These are phyloP conservation scores for Ceriops tagal DNA, from an alignment of 345 rosid genomes.

Conservation along the genomic window DNA sequence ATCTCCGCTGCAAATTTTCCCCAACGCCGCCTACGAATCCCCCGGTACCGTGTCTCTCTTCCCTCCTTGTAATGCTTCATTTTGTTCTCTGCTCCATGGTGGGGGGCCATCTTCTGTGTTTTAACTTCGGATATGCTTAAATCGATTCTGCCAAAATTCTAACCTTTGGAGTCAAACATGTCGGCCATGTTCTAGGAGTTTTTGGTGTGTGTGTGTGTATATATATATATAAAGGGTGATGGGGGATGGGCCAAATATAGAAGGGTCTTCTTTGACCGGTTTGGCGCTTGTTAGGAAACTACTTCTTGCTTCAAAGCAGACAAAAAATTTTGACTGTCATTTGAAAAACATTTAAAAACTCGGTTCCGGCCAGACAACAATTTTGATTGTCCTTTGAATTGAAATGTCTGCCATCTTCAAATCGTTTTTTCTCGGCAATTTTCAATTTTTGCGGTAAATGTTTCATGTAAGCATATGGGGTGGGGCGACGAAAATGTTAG, in stretches of 20 bases:
- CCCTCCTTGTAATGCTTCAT: slow-evolving; percentile 10
- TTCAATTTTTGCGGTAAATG: not conserved
- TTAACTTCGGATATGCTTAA: no score
- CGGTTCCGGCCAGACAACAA: not conserved
- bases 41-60: slow-evolving; percentile 51
- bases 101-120: slow-evolving; percentile 19
- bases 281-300: slow-evolving; percentile 12
- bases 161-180: no score
- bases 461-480: no score
- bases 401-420: no score
- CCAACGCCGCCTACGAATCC: slow-evolving; percentile 74
- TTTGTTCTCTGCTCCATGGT: slow-evolving; percentile 3
- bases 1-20: slow-evolving; percentile 84
- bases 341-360: no score
- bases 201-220: no score
- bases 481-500: no score
- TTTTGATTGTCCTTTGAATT: not conserved
- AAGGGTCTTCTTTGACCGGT: slow-evolving; percentile 26
- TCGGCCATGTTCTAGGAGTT: no score
- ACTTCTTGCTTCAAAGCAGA: not conserved
- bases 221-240: no score
- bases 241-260: no score
- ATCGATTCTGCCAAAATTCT: no score
- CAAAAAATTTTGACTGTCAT: not conserved
- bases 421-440: not conserved